Percentiles rank a stretch among this genome's conserved stretches.
phyloP scores from a whole-genome alignment of 2,329 filamentous ascomycete species.

The Fusarium pininemorale region DNA sequence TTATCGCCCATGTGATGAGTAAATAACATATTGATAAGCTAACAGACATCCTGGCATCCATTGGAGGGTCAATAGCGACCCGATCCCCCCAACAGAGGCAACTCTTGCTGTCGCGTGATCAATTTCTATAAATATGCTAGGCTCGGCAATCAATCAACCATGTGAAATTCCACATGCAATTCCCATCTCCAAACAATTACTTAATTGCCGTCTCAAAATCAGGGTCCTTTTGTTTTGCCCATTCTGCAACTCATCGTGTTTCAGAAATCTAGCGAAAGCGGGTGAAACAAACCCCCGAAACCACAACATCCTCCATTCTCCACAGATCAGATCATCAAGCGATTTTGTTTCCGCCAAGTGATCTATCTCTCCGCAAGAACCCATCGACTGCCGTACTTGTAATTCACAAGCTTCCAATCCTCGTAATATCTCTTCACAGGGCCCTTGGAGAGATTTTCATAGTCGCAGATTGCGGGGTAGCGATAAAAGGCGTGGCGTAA shows the following conservation, averaged over 20 bases:
- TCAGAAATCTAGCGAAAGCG: background rate
- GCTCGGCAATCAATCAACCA: background rate
- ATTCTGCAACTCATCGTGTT: background rate
- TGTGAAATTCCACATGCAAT: background rate
- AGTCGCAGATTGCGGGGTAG: too few relatives aligned
- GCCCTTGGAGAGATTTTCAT: background rate
- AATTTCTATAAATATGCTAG: background rate
- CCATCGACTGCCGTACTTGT: background rate
- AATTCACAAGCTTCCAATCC: background rate
- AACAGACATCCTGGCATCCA: accelerated
- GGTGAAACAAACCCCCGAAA: background rate
- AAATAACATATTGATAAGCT: background rate
- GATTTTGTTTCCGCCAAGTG: background rate
- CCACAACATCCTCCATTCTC: background rate
- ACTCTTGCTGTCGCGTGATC: background rate
- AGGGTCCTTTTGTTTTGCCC: background rate
- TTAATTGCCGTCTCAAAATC: background rate
- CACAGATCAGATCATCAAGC: background rate
- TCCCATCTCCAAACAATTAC: background rate
- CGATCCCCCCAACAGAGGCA: too few relatives aligned
- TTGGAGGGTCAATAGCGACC: background rate
- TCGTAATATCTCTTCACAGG: background rate
- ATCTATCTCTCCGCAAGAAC: background rate
- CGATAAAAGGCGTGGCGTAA: background rate
- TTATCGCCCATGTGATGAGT: accelerated